Base-by-base conservation (phyloP, 345 rosid species). In the Dovyalis caffra region DNA sequence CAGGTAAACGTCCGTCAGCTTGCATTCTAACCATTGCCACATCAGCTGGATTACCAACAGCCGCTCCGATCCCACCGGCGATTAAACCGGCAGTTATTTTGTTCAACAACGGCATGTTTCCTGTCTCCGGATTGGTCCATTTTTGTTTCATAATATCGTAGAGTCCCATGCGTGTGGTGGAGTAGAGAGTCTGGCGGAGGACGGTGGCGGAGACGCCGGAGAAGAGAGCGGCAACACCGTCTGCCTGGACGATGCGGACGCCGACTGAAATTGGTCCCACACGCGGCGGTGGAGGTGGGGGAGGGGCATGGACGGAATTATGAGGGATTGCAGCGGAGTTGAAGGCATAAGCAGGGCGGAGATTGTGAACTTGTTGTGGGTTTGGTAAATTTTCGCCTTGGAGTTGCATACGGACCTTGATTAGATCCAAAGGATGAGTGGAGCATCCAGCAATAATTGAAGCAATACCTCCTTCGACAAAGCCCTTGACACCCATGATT, bases 21-120 rank as follows among this genome's bases (percentile, higher is more conserved):
- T 92, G 93, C 97, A 92, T 92, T 31, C 95, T 79, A 15, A 92
- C 92, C 97, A 92, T 92, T 29, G 95, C 93, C 60, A 92, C 91
- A 71, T 92, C 97, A 8, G 95, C 97, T 1, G 97, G 95, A 74
- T 89, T 92, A 2, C 97, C 97, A 0, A 92, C 93, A 0, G 89
- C 84, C 1, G 95, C 95, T 3, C 97, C 95, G 38, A 92, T 40
- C 10, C 85, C 95, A 4, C 95, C 97, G 26, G 93, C 89, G 15
- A 90, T 68, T 0, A 90, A 40, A 0, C 97, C 95, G 0, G 95
- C 93, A 0, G 79, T 74, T 64, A 92, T 86, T 73, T 92, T 92
- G 5, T 88, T 66, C 7, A 76, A 29, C 14, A 92, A 83, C 1
- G 98, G 87, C 83, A 90, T 80, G 77, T 62, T 78, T 10, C 85